phyloP scores from a whole-genome alignment of 164 flowering plant genomes.

The Brasenia schreberi region DNA sequence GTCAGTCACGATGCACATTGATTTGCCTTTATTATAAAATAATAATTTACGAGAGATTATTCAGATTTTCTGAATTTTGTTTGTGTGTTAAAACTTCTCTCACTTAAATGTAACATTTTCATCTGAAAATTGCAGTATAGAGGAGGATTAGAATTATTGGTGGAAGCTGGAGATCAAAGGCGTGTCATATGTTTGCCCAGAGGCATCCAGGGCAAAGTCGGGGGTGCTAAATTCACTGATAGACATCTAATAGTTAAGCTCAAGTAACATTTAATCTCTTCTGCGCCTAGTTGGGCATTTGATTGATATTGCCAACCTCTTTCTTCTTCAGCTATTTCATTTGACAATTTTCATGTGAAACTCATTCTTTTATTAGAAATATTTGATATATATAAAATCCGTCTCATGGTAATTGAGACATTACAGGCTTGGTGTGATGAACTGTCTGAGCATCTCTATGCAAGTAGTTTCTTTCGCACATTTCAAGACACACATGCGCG shows the following conservation, averaged over 20 bases:
- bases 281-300: neutral
- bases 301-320: neutral
- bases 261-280: constrained; percentile 14
- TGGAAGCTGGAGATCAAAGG: constrained; percentile 96
- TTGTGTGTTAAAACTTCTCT: neutral
- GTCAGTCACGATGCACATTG: neutral
- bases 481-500: too few species aligned
- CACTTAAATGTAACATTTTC: neutral
- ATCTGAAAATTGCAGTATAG: constrained; percentile 57
- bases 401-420: too few species aligned
- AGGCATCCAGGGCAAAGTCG: constrained; percentile 80
- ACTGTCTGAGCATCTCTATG: too few species aligned
- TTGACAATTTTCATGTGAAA: too few species aligned
- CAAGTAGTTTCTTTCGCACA: too few species aligned
- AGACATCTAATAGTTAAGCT: constrained; percentile 57
- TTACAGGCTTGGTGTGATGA: too few species aligned
- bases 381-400: too few species aligned
- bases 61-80: too few species aligned
- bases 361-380: neutral
- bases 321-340: neutral
- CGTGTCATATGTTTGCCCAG: constrained; percentile 63
- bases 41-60: neutral
- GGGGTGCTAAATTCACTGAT: constrained; percentile 68
- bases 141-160: constrained; percentile 82
- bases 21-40: neutral